phyloP scores from a whole-genome alignment of 2,329 filamentous ascomycete species.

The Pyrenochaeta sp. region DNA sequence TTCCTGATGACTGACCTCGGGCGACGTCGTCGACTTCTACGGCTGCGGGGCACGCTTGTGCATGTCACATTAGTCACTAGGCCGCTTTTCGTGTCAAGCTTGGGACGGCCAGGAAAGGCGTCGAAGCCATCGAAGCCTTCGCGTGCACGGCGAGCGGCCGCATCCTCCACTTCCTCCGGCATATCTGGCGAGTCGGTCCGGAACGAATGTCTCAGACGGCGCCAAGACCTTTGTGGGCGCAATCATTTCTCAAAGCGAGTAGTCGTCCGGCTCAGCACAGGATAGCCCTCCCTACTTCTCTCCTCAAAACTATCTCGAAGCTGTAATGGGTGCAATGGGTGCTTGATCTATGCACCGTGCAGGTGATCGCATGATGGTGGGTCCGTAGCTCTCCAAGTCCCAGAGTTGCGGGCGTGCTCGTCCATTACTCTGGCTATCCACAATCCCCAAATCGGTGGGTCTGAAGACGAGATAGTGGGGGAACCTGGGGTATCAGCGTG shows the following conservation, averaged over 20 bases:
- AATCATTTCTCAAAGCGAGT: conserved; percentile 18
- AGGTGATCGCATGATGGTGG: background rate
- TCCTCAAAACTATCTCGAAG: background rate
- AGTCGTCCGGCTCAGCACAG: conserved; percentile 11
- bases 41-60: background rate
- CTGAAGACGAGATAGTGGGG: conserved; percentile 21
- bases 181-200: conserved; percentile 32
- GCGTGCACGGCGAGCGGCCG: background rate
- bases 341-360: background rate
- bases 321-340: background rate
- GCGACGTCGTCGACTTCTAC: background rate
- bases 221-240: conserved; percentile 27
- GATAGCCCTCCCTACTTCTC: conserved; percentile 4
- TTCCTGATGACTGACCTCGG: background rate
- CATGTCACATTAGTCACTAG: background rate
- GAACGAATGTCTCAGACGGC: conserved; percentile 13
- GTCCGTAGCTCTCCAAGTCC: background rate
- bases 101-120: background rate
- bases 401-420: background rate
- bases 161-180: conserved; percentile 8
- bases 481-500: conserved; percentile 35
- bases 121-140: background rate
- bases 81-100: background rate
- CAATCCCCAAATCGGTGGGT: conserved; percentile 9
- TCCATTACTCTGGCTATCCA: background rate